Evolutionary conservation across 352 stramenopile genomes (phyloP).

Genomic region (Phytopythium chamaehyphon): DNA sequence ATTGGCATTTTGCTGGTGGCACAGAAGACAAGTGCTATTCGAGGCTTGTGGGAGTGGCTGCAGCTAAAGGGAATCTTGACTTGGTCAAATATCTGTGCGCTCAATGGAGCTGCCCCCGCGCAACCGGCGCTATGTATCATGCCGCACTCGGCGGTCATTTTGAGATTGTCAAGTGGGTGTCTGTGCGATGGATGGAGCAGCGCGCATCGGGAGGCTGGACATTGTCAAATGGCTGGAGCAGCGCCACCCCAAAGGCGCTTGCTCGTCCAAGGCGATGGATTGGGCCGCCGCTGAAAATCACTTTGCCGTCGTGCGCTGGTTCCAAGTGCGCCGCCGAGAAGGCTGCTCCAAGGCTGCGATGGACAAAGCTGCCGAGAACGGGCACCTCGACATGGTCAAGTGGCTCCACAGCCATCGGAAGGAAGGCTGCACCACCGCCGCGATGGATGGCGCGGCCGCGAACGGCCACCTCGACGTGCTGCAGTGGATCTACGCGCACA

Average conservation of each 20-base stretch:
- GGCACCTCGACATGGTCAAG: conserved; percentile 1
- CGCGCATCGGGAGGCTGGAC: neutral
- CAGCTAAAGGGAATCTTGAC: neutral
- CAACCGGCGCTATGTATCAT: neutral
- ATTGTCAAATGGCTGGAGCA: conserved; percentile 10
- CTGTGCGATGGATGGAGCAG: conserved; percentile 1
- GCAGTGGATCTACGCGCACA: neutral
- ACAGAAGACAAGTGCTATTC: neutral
- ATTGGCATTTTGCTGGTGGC: neutral
- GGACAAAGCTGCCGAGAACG: conserved; percentile 1
- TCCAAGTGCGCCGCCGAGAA: conserved; percentile 10
- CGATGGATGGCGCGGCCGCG: neutral
- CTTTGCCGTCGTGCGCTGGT: conserved; percentile 10
- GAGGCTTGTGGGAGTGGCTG: neutral
- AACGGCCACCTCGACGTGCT: neutral
- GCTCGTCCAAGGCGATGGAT: conserved; percentile 8
- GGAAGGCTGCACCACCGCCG: neutral
- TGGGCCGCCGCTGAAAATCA: conserved; percentile 4
- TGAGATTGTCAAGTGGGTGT: conserved; percentile 3
- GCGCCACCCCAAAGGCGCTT: conserved; percentile 9
- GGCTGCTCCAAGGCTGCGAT: conserved; percentile 5
- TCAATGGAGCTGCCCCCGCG: neutral
- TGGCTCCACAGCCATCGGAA: neutral
- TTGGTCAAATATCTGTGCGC: neutral
- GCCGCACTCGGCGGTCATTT: neutral